A percentile compares a stretch with the other conserved stretches of the same genome.
Evolutionary conservation across 2,329 filamentous ascomycete genomes (phyloP).

Genomic region (Mycosphaerella sp.): DNA sequence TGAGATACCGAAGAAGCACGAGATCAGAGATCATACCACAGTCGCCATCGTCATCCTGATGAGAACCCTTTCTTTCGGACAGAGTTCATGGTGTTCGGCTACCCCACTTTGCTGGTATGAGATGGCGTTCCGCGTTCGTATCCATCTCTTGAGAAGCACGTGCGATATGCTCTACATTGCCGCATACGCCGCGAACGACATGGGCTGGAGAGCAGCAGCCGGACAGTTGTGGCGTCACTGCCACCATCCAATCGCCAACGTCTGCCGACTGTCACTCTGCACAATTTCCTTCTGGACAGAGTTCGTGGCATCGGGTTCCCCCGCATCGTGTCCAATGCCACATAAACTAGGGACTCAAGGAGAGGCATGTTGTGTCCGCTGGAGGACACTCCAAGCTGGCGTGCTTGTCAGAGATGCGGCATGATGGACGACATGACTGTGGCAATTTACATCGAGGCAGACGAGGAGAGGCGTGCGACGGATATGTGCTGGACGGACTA

Average conservation of each 20-base stretch:
- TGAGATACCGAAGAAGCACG: conserved; percentile 20
- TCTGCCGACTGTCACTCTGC: not conserved
- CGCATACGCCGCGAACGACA: not conserved
- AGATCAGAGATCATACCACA: conserved; percentile 8
- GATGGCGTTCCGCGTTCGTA: conserved; percentile 7
- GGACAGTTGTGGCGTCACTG: not conserved
- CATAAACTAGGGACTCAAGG: not conserved
- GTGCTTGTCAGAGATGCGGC: not conserved
- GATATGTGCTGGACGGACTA: not conserved
- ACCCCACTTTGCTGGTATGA: conserved; percentile 13
- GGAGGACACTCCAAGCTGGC: not conserved
- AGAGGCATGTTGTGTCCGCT: not conserved
- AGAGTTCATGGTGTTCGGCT: conserved; percentile 18
- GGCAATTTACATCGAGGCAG: not conserved
- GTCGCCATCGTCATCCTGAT: conserved; percentile 8
- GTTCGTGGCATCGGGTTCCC: not conserved
- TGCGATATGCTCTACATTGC: not conserved
- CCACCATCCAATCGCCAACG: not conserved
- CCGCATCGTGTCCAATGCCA: not conserved
- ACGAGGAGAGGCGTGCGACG: not conserved
- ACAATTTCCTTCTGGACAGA: not conserved
- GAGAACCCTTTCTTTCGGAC: conserved; percentile 17
- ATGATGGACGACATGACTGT: not conserved
- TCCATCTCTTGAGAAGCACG: conserved; percentile 1
- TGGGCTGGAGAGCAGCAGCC: not conserved